Evolutionary conservation across 1,284 basidiomycete genomes (phyloP).

Genomic region (Tilletia setariae): DNA sequence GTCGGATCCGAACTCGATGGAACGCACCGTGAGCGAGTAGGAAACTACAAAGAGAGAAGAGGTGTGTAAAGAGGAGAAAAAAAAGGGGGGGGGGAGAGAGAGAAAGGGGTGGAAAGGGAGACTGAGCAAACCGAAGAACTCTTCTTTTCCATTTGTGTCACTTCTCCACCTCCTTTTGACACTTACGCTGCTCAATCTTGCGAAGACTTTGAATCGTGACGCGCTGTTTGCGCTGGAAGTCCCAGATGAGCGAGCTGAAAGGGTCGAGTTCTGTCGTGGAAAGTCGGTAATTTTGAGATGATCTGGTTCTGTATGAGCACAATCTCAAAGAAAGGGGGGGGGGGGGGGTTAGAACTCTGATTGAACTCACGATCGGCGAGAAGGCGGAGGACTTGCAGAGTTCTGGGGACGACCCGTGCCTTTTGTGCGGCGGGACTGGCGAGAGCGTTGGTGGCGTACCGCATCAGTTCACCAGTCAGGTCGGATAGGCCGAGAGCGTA

Average conservation of each 20-base stretch:
- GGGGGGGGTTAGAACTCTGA: background rate
- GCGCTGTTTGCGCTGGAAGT: constrained; percentile 79
- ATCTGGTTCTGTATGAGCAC: background rate
- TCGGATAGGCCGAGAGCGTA: constrained; percentile 90
- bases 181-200: constrained; percentile 88
- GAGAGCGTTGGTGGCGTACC: constrained; percentile 66
- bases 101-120: background rate
- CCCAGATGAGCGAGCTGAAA: constrained; percentile 67
- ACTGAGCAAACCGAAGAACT: too few relatives aligned
- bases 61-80: too few relatives aligned
- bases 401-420: constrained; percentile 7
- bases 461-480: constrained; percentile 95
- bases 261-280: constrained; percentile 69
- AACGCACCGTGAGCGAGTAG: constrained; percentile 40
- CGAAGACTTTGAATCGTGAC: constrained; percentile 79
- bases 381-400: constrained; percentile 22
- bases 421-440: background rate
- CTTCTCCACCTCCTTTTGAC: too few relatives aligned
- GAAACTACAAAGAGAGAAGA: constrained; percentile 24
- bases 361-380: background rate
- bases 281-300: background rate
- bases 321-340: background rate
- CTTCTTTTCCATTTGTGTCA: too few relatives aligned
- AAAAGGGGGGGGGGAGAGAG: constrained; percentile 19
- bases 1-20: constrained; percentile 33